Conservation (phyloP, 441 rosid genomes). For the Erysimum cheiri region DNA sequence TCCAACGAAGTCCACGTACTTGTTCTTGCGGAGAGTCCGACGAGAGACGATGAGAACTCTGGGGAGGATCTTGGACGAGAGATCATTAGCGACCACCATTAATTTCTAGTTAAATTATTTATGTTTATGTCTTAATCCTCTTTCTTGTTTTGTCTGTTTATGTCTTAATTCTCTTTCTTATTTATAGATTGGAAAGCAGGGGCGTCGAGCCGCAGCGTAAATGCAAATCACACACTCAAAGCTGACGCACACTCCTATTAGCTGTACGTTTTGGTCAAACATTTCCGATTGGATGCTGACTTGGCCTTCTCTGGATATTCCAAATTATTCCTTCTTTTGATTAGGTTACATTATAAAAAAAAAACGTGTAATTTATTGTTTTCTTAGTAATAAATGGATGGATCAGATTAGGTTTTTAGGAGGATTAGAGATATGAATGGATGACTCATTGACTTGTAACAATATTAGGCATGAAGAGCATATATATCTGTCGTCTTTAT, state of each 20-base stretch:
- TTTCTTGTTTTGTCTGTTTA: not conserved
- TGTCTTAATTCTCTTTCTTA: not conserved
- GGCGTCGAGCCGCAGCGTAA: slow-evolving; percentile 39
- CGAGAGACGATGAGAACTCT: slow-evolving; percentile 86
- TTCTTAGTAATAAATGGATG: not conserved
- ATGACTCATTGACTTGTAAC: slow-evolving; percentile 41
- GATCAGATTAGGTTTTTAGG: slow-evolving; percentile 22
- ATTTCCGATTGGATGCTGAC: slow-evolving; percentile 26
- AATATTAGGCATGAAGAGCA: slow-evolving; percentile 7
- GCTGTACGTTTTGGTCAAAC: slow-evolving; percentile 36
- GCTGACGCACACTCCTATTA: slow-evolving; percentile 22
- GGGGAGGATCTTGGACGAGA: slow-evolving; percentile 58
- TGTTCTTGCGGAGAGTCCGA: slow-evolving; percentile 78
- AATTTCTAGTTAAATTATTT: not conserved
- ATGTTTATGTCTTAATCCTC: not conserved
- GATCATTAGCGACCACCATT: slow-evolving; percentile 44
- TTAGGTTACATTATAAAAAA: not conserved
- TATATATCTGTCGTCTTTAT: slow-evolving; percentile 15
- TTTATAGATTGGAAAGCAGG: slow-evolving; percentile 9
- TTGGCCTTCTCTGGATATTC: slow-evolving; percentile 36
- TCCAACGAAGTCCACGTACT: slow-evolving; percentile 88
- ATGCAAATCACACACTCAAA: slow-evolving; percentile 6
- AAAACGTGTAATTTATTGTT: slow-evolving; percentile 16
- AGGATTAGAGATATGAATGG: slow-evolving; percentile 41
- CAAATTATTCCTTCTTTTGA: not conserved